Base-by-base conservation (phyloP, 148 eudicot genomes). In the Bassia scoparia region DNA sequence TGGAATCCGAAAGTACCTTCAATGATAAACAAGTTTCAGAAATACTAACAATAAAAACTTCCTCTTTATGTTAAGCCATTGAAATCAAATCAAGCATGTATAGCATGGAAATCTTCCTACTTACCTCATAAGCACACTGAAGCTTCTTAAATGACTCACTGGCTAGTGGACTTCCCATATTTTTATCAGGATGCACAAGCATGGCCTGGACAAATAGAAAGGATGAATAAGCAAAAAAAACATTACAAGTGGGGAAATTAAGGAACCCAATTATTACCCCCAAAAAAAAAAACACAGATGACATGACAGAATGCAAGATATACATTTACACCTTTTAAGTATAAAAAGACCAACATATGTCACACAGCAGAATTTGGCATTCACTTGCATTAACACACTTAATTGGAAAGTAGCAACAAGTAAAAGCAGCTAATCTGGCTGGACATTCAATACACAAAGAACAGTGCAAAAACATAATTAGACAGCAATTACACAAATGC, bases 131-230 rank as follows among this genome's bases (percentile, higher is more conserved):
- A 75, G 97, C 99, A 87, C 95, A 96, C 59, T 96, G 99, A 69
- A 96, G 89, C 82, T 92, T 96, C 84, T 96, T 92, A 83, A 96
- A 96, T n/a, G 99, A 92, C 73, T 96, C 99, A 83, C 99, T 90
- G 41, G 99, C 96, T 72, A 82, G 81, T 43, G 96, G 87, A 83
- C 88, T 87, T 81, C 99, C 99, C 99, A 96, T 89, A 80, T 96
- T 92, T 84, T 96, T 96, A 83, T 96, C 99, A 43, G 99, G 99
- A 78, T 96, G 99, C 79, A 96, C 97, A 70, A 96, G 99, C 96
- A 90, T 96, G 65, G 99, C 99, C 99, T 92, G 74, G n/a, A 29
- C 64, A 74, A 64, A 17, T 11, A 24, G 20, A 59, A 71, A 67
- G 66, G 70, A 61, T 29, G 31, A 76, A 35, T 11, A 60, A n/a